Evolutionary conservation across 2,329 filamentous ascomycete species (phyloP), one percentile per base, ranked within the genome.

Genomic region (Pezicula neosporulosa): DNA sequence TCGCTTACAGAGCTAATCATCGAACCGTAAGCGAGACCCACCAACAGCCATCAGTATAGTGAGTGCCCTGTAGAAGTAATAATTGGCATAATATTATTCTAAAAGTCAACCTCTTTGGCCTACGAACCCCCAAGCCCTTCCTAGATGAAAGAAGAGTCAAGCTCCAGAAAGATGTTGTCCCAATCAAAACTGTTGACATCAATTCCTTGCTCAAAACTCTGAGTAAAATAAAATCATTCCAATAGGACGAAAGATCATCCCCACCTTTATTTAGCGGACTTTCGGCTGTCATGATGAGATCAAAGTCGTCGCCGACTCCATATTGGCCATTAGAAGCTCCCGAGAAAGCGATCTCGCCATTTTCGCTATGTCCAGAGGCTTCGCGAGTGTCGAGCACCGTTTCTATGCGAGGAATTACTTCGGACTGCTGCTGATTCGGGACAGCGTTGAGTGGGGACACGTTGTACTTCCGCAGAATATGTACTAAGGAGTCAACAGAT

Each of bases 401-500:
- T 27, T 21, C 19, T 44, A 15, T 27, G n/a, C n/a, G n/a, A n/a
- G n/a, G 16, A 44, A 27, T 10, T 21, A 16, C 19, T 19, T 13
- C 37, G n/a, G 27, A 27, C 24, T 18, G 38, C 48, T 50, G 48
- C 27, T 35, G 21, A 2, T n/a, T n/a, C 13, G 43, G 24, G 6
- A 6, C 30, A 33, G 28, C 21, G 2, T 46, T 50, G 10, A 28
- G 48, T 13, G 47, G 37, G 19, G 13, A 24, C 3, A 51, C 43
- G 16, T 52, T 50, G 36, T 56, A 43, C 35, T 52, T 68, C 39
- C 55, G 56, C n/a, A 69, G 53, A 24, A 68, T 56, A 3, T 57
- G 51, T 30, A 66, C 59, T n/a, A 70, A 58, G 3, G 63, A 64
- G 30, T 69, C 64, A 2, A 70, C 51, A 28, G 70, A 60, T 30